Evolutionary conservation across 441 rosid genomes (phyloP), one percentile per base, ranked within the genome.

Genomic region (Francoa sonchifolia): DNA sequence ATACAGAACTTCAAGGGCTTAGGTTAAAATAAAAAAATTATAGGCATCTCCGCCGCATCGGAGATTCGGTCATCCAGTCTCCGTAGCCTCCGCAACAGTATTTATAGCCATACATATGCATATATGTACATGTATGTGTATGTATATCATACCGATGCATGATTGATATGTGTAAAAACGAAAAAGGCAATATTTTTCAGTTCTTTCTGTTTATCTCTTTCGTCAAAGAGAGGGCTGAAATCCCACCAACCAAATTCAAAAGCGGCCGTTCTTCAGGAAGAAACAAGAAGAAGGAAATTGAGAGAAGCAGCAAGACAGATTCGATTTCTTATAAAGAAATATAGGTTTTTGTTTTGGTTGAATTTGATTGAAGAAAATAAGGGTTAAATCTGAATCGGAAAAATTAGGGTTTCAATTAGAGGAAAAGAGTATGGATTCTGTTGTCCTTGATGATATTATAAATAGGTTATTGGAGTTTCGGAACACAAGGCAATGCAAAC

Each of bases 401-500:
- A 19, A 17, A 40, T 34, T 23, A 57, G 66, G 76, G 90, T 71
- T 79, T 33, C 71, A 63, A 20, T 73, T 38, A 53, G 73, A 60
- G 57, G 68, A 57, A 67, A 67, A 42, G 48, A 54, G 57, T 23
- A 70, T 86, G 34, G 88, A 79, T 49, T 58, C 67, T 54, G 84
- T 62, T 31, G 76, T 56, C 45, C 58, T 87, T 42, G 97, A 87
- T 18, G 82, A 79, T 22, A 78, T 88, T 49, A 71, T 83, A 36
- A 55, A 59, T 16, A 81, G 87, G 54, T 30, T 88, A 54, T 61
- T 83, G 72, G 82, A 76, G 55, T 73, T 67, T 55, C 74, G 70
- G 67, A 76, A 74, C 54, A 65, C 72, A 4, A 76, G 75, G 66
- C 65, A 76, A 3, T 81, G 73, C 17, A 87, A 76, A 55, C 97